phyloP scores from a whole-genome alignment of 805 yeast species.

The Candida qinlingensis region DNA sequence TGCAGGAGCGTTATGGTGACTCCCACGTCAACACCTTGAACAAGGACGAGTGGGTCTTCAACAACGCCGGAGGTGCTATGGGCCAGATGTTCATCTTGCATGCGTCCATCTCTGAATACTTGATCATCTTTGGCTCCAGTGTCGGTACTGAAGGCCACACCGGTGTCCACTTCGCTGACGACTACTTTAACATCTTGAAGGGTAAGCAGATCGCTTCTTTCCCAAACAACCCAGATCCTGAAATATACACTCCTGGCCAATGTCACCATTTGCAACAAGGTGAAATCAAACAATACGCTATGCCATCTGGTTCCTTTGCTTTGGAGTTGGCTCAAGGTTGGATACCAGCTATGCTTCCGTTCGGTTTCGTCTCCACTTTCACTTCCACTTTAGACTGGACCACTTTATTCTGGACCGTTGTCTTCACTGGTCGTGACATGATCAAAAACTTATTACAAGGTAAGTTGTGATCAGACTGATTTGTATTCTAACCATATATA shows the following conservation, averaged over 20 bases:
- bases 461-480: slow-evolving; percentile 40
- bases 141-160: slow-evolving; percentile 95
- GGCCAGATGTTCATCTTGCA: slow-evolving; percentile 92
- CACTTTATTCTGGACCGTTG: slow-evolving; percentile 64
- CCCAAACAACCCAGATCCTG: slow-evolving; percentile 58
- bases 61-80: slow-evolving; percentile 99
- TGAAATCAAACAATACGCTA: slow-evolving; percentile 71
- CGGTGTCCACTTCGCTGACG: slow-evolving; percentile 96
- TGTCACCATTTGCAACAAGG: slow-evolving; percentile 78
- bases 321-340: slow-evolving; percentile 97
- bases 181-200: slow-evolving; percentile 83
- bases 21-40: slow-evolving; percentile 65
- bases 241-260: slow-evolving; percentile 81
- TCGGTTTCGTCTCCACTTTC: slow-evolving; percentile 79
- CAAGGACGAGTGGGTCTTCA: slow-evolving; percentile 87
- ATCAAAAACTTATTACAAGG: slow-evolving; percentile 57
- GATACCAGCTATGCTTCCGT: slow-evolving; percentile 97
- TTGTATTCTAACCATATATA: background rate
- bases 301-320: slow-evolving; percentile 82
- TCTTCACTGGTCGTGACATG: slow-evolving; percentile 79
- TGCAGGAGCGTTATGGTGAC: slow-evolving; percentile 66
- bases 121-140: slow-evolving; percentile 90
- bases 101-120: slow-evolving; percentile 89
- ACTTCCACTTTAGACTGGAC: slow-evolving; percentile 75
- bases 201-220: slow-evolving; percentile 76